Evolutionary conservation across 2,329 filamentous ascomycete genomes (phyloP).

Genomic region (Pseudogymnoascus sp.): DNA sequence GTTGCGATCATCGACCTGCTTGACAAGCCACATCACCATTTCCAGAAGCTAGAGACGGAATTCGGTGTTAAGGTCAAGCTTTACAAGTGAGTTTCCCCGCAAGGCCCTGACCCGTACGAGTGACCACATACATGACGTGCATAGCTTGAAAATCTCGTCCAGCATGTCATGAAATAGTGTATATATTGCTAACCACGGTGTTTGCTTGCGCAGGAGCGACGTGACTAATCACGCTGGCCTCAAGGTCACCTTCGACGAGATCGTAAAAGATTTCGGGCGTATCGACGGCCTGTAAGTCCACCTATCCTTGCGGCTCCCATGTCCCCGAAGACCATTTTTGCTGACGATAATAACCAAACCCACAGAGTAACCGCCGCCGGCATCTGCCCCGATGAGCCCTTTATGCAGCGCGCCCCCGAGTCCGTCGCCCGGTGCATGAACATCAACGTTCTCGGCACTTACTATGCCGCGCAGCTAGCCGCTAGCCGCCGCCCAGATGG

Average conservation of each 20-base stretch:
- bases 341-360: background rate
- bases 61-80: conserved; percentile 14
- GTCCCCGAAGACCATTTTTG: background rate
- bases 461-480: conserved; percentile 30
- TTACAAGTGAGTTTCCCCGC: conserved; percentile 13
- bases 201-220: conserved; percentile 14
- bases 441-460: conserved; percentile 17
- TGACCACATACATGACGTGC: conserved; percentile 7
- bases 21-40: conserved; percentile 14
- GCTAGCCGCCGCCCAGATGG: conserved; percentile 29
- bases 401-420: conserved; percentile 17
- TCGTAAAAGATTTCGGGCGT: conserved; percentile 18
- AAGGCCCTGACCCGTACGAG: background rate
- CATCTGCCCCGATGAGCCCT: conserved; percentile 25
- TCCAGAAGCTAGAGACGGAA: conserved; percentile 11
- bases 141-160: background rate
- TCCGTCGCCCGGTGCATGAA: conserved; percentile 18
- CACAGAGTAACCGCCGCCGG: conserved; percentile 25
- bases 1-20: conserved; percentile 31
- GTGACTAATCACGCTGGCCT: conserved; percentile 18
- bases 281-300: conserved; percentile 20
- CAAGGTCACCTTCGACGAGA: conserved; percentile 18
- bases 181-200: background rate
- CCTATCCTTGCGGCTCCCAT: background rate
- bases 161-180: no score